These are phyloP conservation scores for Paulownia fortunei DNA, from an alignment of 257 asterid genomes.

Conservation along the genomic window DNA sequence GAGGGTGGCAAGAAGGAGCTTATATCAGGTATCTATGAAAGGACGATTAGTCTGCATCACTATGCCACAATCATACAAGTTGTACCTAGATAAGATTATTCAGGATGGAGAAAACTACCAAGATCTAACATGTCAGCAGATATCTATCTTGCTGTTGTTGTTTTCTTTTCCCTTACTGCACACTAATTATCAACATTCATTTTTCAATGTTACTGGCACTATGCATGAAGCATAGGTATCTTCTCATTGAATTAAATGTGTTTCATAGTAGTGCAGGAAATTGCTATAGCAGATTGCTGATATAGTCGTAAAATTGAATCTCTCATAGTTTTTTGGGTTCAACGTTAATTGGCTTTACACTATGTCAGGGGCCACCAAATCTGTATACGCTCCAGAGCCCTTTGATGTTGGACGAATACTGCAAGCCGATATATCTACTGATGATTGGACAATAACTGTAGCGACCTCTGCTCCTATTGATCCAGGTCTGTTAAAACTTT, in stretches of 20 bases:
- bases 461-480: conserved; percentile 75
- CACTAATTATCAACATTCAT: background rate
- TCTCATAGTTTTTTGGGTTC: background rate
- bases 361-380: conserved; percentile 80
- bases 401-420: conserved; percentile 87
- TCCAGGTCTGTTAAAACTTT: conserved; percentile 58
- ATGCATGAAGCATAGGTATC: background rate
- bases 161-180: background rate
- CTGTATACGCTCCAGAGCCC: conserved; percentile 94
- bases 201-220: background rate
- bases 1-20: conserved; percentile 75
- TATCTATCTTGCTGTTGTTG: background rate
- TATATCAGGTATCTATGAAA: conserved; percentile 66
- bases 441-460: conserved; percentile 55
- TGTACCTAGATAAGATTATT: background rate
- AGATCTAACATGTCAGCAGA: background rate
- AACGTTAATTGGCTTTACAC: conserved; percentile 16
- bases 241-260: background rate
- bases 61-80: background rate
- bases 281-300: background rate
- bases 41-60: background rate
- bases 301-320: conserved; percentile 1
- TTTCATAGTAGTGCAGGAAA: background rate
- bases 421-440: conserved; percentile 70
- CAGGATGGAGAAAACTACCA: background rate